A percentile compares a stretch with the other conserved stretches of the same genome.
These are phyloP conservation scores for Pichia californica DNA, from an alignment of 805 yeast genomes.

Conservation along the genomic window DNA sequence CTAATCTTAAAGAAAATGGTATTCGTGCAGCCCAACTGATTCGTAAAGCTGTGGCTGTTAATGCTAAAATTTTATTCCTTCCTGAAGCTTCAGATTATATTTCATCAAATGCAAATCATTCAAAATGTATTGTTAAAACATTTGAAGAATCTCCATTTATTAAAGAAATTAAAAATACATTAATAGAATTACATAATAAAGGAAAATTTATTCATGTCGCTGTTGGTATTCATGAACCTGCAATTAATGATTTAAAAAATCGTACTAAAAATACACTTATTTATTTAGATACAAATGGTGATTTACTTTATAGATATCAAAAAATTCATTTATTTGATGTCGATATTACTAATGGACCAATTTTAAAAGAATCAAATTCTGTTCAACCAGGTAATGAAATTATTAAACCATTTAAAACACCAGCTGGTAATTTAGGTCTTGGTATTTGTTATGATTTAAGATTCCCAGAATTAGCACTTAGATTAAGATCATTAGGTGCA, in stretches of 20 bases:
- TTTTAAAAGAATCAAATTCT: constrained; percentile 66
- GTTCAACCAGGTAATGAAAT: constrained; percentile 71
- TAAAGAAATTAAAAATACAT: constrained; percentile 38
- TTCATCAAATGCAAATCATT: constrained; percentile 61
- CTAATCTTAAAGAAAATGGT: constrained; percentile 55
- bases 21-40: constrained; percentile 53
- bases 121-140: constrained; percentile 49
- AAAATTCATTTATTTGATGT: constrained; percentile 90
- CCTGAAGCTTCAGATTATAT: constrained; percentile 95
- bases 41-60: constrained; percentile 49
- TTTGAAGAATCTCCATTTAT: constrained; percentile 37
- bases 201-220: constrained; percentile 55
- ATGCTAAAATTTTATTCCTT: constrained; percentile 67
- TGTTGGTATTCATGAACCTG: constrained; percentile 88
- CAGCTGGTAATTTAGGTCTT: constrained; percentile 60
- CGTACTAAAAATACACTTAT: constrained; percentile 67
- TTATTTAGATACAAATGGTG: constrained; percentile 64
- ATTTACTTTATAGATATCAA: constrained; percentile 63
- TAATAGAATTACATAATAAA: constrained; percentile 33
- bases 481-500: constrained; percentile 64
- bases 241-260: constrained; percentile 16
- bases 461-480: constrained; percentile 72
- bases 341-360: constrained; percentile 74
- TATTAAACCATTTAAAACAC: constrained; percentile 48
- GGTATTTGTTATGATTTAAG: constrained; percentile 84